Evolutionary conservation across 768 basidiomycete genomes (phyloP), one percentile per base, ranked within the genome.

Genomic region (Ramaria sp.): DNA sequence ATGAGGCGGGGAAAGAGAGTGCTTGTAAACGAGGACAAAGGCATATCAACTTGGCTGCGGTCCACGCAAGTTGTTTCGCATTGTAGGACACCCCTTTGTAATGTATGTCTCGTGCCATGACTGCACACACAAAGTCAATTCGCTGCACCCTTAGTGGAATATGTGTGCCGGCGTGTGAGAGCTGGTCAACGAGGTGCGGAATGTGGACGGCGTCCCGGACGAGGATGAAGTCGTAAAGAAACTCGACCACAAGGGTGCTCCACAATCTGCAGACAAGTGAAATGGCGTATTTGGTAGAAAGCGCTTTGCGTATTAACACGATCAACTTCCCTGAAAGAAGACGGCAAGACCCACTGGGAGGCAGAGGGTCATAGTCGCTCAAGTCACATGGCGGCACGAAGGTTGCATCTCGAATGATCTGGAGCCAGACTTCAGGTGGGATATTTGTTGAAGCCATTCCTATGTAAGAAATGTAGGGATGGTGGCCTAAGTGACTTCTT

Each of bases 401-500:
- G 18, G 24, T 55, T 1, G 53, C 53, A 24, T 55, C 53, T 6
- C 43, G 53, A 32, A 55, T 28, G 20, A 55, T 55, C 13, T 55
- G 42, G 32, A 37, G 22, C 53, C 42, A 55, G 32, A 55, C 24
- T 27, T 55, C 53, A 45, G 37, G 22, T 16, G 53, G 53, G 5
- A 47, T n/a, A 2, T 5, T n/a, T 41, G n/a, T 41, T 41, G 16
- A 10, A 18, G 8, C 39, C 39, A 22, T 41, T 41, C 39, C 32
- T 32, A 10, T 32, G 5, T 10, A 32, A 32, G 30, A 32, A 32
- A 5, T 10, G 30, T 32, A 32, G 10, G n/a, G n/a, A n/a, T n/a
- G n/a, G n/a, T n/a, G n/a, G n/a, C n/a, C n/a, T n/a, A n/a, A n/a
- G n/a, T n/a, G n/a, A n/a, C n/a, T n/a, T n/a, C n/a, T n/a, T n/a